Base-by-base conservation (phyloP, 2,329 filamentous ascomycete genomes). In the Trichophyton mentagrophytes region DNA sequence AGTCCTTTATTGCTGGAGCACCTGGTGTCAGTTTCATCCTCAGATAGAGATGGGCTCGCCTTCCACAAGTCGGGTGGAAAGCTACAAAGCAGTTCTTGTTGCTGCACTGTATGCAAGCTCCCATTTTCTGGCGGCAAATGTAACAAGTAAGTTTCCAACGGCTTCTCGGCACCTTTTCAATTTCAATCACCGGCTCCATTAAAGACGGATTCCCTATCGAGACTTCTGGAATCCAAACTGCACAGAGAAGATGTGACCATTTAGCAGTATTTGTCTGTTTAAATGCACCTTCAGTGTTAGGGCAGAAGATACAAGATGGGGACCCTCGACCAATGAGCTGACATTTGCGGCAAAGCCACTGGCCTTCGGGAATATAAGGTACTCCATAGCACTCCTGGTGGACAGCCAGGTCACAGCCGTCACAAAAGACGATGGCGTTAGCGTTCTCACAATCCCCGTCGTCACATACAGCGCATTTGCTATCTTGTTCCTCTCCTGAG, bases 381-480 rank as follows among this genome's bases (percentile, higher is more conserved):
- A 99, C 93, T 61, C 93, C 93, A 71, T 99, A 99, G 74, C 93
- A 99, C 77, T 99, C 93, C 73, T 99, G 93, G 73, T 99, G 93
- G 8, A 99, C 93, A 2, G 93, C 93, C 58, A 99, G 79, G 74
- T 99, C 95, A 74, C 93, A 99, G 2, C 93, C 93, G 71, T 99
- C 93, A 72, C 93, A 99, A 71, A 99, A 99, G 22, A 99, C 93
- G 69, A 99, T 99, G 0, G 93, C 93, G 70, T 99, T 99, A 22
- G 93, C 95, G 73, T 99, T 99, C 75, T 99, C 93, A 70, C 93
- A 99, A 70, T 99, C 93, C n/a, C 93, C 93, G 69, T 99, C 93
- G 70, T 99, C 93, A 71, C 93, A 99, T 61, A 99, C 95, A 22
- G 90, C 91, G 71, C 93, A 99, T 73, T 96, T 97, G 67, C 88